phyloP scores from a whole-genome alignment of 768 basidiomycete species.

The Boletus patriciae region DNA sequence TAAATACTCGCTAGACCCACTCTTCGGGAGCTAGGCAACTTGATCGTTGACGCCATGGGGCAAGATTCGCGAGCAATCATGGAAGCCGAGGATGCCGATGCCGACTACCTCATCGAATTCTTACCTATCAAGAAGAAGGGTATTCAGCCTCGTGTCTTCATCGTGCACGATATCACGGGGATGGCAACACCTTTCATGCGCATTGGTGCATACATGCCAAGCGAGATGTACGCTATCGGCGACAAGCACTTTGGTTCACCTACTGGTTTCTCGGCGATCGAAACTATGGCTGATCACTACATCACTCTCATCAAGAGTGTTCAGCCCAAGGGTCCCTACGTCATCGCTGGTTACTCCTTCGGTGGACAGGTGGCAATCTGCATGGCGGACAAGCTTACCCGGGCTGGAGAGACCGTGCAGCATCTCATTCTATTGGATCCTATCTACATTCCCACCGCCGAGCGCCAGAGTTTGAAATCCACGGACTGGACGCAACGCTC shows the following conservation, averaged over 20 bases:
- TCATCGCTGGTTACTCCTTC: constrained; percentile 30
- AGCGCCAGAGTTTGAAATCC: constrained; percentile 31
- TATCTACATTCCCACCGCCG: constrained; percentile 28
- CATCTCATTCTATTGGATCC: constrained; percentile 32
- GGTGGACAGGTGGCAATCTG: constrained; percentile 32
- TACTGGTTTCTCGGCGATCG: constrained; percentile 29
- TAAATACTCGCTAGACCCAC: constrained; percentile 21
- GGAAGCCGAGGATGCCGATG: constrained; percentile 32
- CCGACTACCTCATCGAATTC: constrained; percentile 31
- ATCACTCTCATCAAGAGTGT: constrained; percentile 28
- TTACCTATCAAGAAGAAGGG: constrained; percentile 35
- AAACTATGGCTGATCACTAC: constrained; percentile 34
- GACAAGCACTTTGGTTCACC: constrained; percentile 33
- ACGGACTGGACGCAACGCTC: constrained; percentile 33
- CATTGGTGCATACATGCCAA: constrained; percentile 33
- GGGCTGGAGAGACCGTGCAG: constrained; percentile 24
- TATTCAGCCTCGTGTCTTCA: constrained; percentile 25
- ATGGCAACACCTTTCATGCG: constrained; percentile 36
- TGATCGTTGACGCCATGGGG: constrained; percentile 31
- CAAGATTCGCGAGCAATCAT: constrained; percentile 31
- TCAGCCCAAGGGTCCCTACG: constrained; percentile 30
- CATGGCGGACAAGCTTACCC: constrained; percentile 26
- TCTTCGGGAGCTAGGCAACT: constrained; percentile 24
- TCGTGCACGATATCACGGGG: constrained; percentile 34
- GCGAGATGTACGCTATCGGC: constrained; percentile 35